These are phyloP conservation scores for Gigaspora rosea DNA, from an alignment of 192 early-diverging fungal species.

Conservation along the genomic window DNA sequence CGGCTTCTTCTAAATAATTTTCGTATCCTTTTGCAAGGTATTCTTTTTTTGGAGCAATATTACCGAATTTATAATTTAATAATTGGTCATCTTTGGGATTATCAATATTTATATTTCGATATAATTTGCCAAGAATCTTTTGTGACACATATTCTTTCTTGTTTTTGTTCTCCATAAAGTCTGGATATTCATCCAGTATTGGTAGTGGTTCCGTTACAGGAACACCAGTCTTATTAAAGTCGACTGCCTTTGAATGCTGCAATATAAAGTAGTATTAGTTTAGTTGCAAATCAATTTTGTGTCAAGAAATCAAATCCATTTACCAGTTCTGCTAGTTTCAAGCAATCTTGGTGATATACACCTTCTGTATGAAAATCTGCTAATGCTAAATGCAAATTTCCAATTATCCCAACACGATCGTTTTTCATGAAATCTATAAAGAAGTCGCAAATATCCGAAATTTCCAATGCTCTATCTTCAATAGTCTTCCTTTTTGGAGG, in stretches of 20 bases:
- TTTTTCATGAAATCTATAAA: conserved; percentile 64
- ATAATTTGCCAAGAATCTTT: conserved; percentile 11
- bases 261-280: neutral
- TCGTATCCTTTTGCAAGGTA: neutral
- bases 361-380: conserved; percentile 57
- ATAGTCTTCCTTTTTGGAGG: conserved; percentile 27
- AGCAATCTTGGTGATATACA: conserved; percentile 48
- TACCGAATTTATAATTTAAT: neutral
- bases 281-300: neutral
- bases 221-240: conserved; percentile 20
- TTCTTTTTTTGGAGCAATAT: neutral
- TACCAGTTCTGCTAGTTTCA: conserved; percentile 59
- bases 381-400: conserved; percentile 63
- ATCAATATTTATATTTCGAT: neutral
- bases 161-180: conserved; percentile 18
- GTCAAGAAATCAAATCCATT: neutral
- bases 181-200: conserved; percentile 7
- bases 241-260: conserved; percentile 20
- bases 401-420: conserved; percentile 67
- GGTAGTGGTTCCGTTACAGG: conserved; percentile 14
- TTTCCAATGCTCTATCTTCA: conserved; percentile 44
- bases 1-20: conserved; percentile 9
- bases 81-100: neutral
- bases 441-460: conserved; percentile 54
- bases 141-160: neutral